phyloP scores from a whole-genome alignment of 257 asterid genomes.

The Primulina eburnea region DNA sequence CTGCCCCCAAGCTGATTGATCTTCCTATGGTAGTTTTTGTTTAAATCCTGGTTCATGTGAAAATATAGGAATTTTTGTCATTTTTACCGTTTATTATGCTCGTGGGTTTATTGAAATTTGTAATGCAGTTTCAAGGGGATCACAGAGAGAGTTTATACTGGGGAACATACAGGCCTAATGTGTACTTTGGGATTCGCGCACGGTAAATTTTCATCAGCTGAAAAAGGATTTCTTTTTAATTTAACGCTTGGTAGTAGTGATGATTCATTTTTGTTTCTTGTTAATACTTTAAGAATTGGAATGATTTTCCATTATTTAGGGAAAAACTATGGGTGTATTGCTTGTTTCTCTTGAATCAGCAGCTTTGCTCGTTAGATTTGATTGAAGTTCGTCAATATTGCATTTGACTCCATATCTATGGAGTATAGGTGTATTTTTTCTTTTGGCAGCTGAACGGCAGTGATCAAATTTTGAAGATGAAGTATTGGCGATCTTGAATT shows the following conservation, averaged over 20 bases:
- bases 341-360: not conserved
- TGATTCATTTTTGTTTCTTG: not conserved
- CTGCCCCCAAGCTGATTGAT: slow-evolving; percentile 91
- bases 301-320: not conserved
- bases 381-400: slow-evolving; percentile 9
- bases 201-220: slow-evolving; percentile 40
- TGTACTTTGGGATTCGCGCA: slow-evolving; percentile 90
- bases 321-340: not conserved
- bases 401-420: not conserved
- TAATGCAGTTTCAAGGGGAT: slow-evolving; percentile 81
- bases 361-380: not conserved
- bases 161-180: slow-evolving; percentile 98
- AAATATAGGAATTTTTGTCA: not conserved
- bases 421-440: not conserved
- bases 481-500: not conserved
- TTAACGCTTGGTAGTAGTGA: not conserved
- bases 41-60: slow-evolving; percentile 1
- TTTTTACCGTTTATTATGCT: not conserved
- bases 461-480: not conserved
- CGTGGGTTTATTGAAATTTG: slow-evolving; percentile 16
- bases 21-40: slow-evolving; percentile 66
- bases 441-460: not conserved
- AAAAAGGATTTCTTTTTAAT: not conserved
- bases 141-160: slow-evolving; percentile 94
- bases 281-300: not conserved